A percentile compares a stretch with the other conserved stretches of the same genome.
Evolutionary conservation across 805 yeast species (phyloP).

Genomic region (Nakazawaea pomicola): DNA sequence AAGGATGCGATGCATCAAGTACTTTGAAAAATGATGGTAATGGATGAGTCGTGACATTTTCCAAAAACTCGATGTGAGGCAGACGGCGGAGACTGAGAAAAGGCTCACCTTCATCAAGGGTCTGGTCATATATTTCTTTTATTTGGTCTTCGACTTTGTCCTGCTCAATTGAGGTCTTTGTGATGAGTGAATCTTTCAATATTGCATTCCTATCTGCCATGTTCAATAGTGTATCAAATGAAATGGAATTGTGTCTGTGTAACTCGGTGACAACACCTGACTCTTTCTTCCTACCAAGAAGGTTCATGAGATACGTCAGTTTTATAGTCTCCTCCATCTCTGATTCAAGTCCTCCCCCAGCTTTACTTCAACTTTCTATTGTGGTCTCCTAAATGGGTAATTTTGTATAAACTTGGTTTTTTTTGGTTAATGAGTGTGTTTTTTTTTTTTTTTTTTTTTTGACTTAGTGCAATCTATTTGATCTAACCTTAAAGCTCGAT

Average conservation of each 20-base stretch:
- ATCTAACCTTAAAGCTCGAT: too few relatives aligned
- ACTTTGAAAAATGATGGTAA: conserved; percentile 48
- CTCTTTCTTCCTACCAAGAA: conserved; percentile 1
- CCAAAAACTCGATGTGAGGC: conserved; percentile 40
- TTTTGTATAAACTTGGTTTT: too few relatives aligned
- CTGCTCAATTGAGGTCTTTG: conserved; percentile 35
- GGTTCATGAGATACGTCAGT: not conserved
- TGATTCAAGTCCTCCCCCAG: not conserved
- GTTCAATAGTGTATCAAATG: conserved; percentile 21
- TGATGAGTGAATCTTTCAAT: conserved; percentile 19
- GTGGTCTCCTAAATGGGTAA: too few relatives aligned
- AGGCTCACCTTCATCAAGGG: conserved; percentile 25
- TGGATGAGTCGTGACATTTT: conserved; percentile 32
- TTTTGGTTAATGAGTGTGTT: too few relatives aligned
- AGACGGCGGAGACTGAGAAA: conserved; percentile 24
- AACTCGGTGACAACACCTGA: conserved; percentile 4
- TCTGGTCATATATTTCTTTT: conserved; percentile 25
- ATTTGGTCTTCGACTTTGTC: conserved; percentile 30
- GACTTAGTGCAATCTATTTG: not conserved
- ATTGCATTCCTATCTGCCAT: conserved; percentile 19
- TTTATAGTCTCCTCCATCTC: not conserved
- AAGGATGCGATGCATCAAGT: conserved; percentile 86
- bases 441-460: conserved; percentile 3
- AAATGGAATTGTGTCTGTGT: conserved; percentile 3
- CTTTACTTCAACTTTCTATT: not conserved